Conservation (phyloP, 1,139 yeast species). For the Candida mesenterica region DNA sequence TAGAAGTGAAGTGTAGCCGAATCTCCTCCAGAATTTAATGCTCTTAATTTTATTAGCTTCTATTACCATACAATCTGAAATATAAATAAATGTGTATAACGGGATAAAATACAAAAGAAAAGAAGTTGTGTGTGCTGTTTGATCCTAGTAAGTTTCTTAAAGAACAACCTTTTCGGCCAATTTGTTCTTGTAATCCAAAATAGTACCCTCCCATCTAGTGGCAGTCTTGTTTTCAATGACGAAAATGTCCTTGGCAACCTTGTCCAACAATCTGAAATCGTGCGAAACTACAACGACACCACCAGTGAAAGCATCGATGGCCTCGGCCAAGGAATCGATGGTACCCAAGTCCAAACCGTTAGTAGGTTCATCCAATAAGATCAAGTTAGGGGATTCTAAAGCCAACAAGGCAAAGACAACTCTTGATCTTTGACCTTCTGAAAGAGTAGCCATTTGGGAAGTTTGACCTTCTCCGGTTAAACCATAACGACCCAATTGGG, state of each 20-base stretch:
- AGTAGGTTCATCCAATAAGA: constrained; percentile 97
- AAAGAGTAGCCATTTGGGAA: constrained; percentile 95
- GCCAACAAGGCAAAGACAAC: constrained; percentile 97
- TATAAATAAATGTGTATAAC: constrained; percentile 3
- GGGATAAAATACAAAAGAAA: constrained; percentile 1
- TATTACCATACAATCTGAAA: background rate
- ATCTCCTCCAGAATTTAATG: too few species aligned
- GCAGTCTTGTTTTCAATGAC: constrained; percentile 95
- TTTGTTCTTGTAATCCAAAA: constrained; percentile 88
- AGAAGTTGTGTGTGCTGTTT: background rate
- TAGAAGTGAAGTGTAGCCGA: too few species aligned
- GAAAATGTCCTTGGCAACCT: constrained; percentile 94
- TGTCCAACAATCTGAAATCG: constrained; percentile 97
- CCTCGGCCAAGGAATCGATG: constrained; percentile 95
- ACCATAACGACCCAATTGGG: constrained; percentile 97
- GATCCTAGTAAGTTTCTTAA: constrained; percentile 26
- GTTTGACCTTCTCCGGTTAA: constrained; percentile 99
- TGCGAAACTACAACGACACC: constrained; percentile 99
- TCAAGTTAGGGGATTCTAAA: constrained; percentile 90
- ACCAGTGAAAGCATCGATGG: constrained; percentile 90
- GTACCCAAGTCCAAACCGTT: constrained; percentile 98
- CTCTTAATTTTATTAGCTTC: too few species aligned
- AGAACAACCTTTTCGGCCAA: constrained; percentile 85
- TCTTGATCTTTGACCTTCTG: constrained; percentile 99
- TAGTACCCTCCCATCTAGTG: constrained; percentile 92